Percentiles rank a stretch among this genome's conserved stretches.
These are phyloP conservation scores for Shiraia bambusicola DNA, from an alignment of 2,329 filamentous ascomycete species.

Conservation along the genomic window DNA sequence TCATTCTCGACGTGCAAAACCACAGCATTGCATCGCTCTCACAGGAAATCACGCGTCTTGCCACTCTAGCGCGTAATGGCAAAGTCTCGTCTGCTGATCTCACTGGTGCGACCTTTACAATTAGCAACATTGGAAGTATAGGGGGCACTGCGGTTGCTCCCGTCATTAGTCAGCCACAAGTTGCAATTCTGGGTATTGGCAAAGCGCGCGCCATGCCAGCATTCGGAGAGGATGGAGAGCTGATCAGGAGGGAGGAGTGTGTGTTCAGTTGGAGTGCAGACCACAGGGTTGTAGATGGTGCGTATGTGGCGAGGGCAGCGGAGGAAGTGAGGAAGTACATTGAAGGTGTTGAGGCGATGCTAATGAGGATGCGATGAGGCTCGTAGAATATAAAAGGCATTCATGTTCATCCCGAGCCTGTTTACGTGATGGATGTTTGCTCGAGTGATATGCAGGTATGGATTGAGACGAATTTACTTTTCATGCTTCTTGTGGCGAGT, in stretches of 20 bases:
- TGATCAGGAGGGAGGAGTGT: constrained; percentile 76
- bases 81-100: constrained; percentile 76
- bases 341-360: constrained; percentile 84
- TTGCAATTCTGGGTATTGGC: constrained; percentile 88
- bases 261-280: constrained; percentile 97
- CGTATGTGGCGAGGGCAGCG: constrained; percentile 88
- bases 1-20: constrained; percentile 78
- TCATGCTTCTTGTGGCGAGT: no score
- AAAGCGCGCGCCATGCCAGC: constrained; percentile 77
- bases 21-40: constrained; percentile 79
- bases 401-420: not conserved
- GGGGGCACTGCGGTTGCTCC: constrained; percentile 90
- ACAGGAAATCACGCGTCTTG: constrained; percentile 71
- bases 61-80: constrained; percentile 70
- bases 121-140: constrained; percentile 95
- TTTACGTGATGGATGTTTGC: not conserved
- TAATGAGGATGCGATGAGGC: constrained; percentile 59
- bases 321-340: constrained; percentile 76
- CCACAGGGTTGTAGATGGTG: constrained; percentile 90
- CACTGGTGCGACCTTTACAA: constrained; percentile 84
- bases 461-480: no score
- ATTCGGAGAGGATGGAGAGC: constrained; percentile 59
- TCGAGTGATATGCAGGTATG: no score
- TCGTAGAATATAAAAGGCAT: constrained; percentile 1
- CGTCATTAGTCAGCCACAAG: constrained; percentile 86